A percentile compares a stretch with the other conserved stretches of the same genome.
Evolutionary conservation across 768 basidiomycete species (phyloP).

Genomic region (Pulveroboletus frians): DNA sequence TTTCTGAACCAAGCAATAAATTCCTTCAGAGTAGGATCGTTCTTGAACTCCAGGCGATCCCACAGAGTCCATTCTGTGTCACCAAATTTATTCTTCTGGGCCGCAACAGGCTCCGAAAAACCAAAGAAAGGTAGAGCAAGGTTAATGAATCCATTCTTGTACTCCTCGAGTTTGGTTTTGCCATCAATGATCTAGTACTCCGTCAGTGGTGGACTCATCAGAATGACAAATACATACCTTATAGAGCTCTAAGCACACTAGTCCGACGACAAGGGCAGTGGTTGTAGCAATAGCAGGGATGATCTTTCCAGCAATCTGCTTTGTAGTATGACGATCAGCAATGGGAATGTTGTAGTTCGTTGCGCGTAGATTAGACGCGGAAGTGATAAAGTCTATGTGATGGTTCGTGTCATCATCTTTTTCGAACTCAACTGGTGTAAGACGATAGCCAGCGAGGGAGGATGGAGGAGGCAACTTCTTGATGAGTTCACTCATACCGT

Average conservation of each 20-base stretch:
- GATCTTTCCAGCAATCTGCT: conserved; percentile 98
- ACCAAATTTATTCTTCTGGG: conserved; percentile 84
- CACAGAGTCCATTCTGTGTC: conserved; percentile 93
- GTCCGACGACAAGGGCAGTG: conserved; percentile 89
- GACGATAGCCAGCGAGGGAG: conserved; percentile 91
- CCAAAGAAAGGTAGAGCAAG: conserved; percentile 98
- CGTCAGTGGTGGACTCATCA: conserved; percentile 1
- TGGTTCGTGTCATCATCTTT: conserved; percentile 98
- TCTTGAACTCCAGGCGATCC: conserved; percentile 93
- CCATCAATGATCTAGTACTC: conserved; percentile 79
- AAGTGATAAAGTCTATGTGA: conserved; percentile 99
- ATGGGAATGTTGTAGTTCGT: conserved; percentile 86
- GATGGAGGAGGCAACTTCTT: conserved; percentile 82
- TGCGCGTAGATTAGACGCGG: conserved; percentile 94
- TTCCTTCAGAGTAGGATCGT: conserved; percentile 83
- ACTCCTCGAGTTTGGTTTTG: conserved; percentile 88
- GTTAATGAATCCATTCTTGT: conserved; percentile 99
- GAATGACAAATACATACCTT: conserved; percentile 50
- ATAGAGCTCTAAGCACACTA: conserved; percentile 95
- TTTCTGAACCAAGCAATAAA: conserved; percentile 80
- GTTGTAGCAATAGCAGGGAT: conserved; percentile 99
- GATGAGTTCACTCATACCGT: conserved; percentile 51
- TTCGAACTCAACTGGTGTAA: conserved; percentile 95
- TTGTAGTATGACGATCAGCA: conserved; percentile 89
- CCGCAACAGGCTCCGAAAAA: conserved; percentile 95